Conservation (phyloP, 2,329 filamentous ascomycete species). For the Simplicillium aogashimaense region DNA sequence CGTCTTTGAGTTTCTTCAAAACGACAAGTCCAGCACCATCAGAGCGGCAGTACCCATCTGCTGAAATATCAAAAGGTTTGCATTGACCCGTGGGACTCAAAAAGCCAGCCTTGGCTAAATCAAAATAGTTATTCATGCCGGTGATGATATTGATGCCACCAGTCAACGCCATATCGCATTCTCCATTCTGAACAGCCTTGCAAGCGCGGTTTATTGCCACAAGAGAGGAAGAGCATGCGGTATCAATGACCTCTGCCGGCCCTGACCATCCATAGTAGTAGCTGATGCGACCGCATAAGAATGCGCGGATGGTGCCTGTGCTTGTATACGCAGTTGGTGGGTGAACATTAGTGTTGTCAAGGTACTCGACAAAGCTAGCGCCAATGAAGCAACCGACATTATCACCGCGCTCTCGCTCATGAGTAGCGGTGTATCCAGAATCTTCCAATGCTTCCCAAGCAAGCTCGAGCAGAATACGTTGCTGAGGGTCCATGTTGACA, state of each 20-base stretch:
- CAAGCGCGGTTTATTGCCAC: slow-evolving; percentile 24
- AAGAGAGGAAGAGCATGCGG: slow-evolving; percentile 24
- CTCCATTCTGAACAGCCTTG: slow-evolving; percentile 15
- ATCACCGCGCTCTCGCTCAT: neutral
- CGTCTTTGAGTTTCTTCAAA: slow-evolving; percentile 34
- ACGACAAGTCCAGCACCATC: slow-evolving; percentile 34
- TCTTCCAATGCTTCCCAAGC: slow-evolving; percentile 8
- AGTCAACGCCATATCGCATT: slow-evolving; percentile 21
- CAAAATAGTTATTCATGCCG: slow-evolving; percentile 2
- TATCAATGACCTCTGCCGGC: slow-evolving; percentile 21
- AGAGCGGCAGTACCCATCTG: slow-evolving; percentile 39
- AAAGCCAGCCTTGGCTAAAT: slow-evolving; percentile 10
- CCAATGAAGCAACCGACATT: slow-evolving; percentile 17
- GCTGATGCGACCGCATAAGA: slow-evolving; percentile 20
- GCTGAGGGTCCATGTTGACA: slow-evolving; percentile 6
- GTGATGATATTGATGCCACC: slow-evolving; percentile 29
- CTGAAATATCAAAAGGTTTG: slow-evolving; percentile 14
- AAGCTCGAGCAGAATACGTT: slow-evolving; percentile 8
- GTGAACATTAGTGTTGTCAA: slow-evolving; percentile 14
- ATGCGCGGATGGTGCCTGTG: slow-evolving; percentile 21
- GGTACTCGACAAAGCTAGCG: slow-evolving; percentile 12
- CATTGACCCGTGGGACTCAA: slow-evolving; percentile 15
- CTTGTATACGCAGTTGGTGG: slow-evolving; percentile 18
- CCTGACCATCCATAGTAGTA: slow-evolving; percentile 26
- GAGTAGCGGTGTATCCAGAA: neutral